These are phyloP conservation scores for Naegleria gruberi DNA, from an alignment of 208 protist species.

Conservation along the genomic window DNA sequence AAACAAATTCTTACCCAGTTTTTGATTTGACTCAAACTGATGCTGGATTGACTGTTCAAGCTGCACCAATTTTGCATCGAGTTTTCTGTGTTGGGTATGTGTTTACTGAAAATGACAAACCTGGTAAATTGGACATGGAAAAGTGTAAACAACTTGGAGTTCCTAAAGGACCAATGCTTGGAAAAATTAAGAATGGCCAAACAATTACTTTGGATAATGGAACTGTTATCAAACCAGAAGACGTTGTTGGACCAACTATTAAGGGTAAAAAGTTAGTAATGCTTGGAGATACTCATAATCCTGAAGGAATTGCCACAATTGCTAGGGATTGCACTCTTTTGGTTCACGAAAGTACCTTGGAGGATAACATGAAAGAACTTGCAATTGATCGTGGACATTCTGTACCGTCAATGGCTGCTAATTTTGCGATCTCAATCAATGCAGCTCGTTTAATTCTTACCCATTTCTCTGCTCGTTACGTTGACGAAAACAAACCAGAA, in stretches of 20 bases:
- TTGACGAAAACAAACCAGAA: not conserved
- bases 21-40: not conserved
- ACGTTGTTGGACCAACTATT: conserved; percentile 21
- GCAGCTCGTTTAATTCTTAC: conserved; percentile 28
- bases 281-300: conserved; percentile 31
- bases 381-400: conserved; percentile 13
- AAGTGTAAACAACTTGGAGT: conserved; percentile 12
- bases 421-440: conserved; percentile 20
- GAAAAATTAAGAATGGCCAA: conserved; percentile 23
- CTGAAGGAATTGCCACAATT: conserved; percentile 1
- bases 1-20: not conserved
- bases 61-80: conserved; percentile 23
- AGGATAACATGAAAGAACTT: not conserved
- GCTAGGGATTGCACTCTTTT: conserved; percentile 11
- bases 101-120: conserved; percentile 14
- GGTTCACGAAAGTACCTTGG: conserved; percentile 29
- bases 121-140: conserved; percentile 26
- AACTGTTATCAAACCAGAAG: not conserved
- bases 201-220: conserved; percentile 24
- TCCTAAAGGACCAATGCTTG: conserved; percentile 29
- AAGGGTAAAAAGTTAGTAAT: conserved; percentile 25
- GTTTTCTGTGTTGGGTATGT: conserved; percentile 31
- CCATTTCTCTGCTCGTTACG: conserved; percentile 43
- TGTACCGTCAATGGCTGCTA: conserved; percentile 26
- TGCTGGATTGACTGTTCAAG: not conserved